Evolutionary conservation across 768 basidiomycete species (phyloP).

Genomic region (Mrakia hoshinonis): DNA sequence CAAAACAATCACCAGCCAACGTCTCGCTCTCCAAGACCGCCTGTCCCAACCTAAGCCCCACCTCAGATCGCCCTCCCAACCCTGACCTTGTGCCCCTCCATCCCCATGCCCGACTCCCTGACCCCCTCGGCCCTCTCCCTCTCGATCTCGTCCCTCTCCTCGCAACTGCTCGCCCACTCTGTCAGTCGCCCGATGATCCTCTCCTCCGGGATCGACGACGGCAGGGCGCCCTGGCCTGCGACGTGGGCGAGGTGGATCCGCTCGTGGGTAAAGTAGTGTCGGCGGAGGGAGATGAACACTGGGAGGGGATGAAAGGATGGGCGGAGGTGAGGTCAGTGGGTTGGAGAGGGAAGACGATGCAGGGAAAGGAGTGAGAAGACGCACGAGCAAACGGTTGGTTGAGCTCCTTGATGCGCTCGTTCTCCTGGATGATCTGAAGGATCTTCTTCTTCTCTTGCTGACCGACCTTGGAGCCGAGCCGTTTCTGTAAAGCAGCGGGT

Average conservation of each 20-base stretch:
- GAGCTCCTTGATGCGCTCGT: neutral
- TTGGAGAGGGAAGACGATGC: neutral
- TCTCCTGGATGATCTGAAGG: neutral
- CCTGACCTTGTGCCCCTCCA: neutral
- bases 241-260: conserved; percentile 3
- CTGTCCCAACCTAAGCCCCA: no score
- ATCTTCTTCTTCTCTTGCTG: conserved; percentile 1
- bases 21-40: no score
- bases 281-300: conserved; percentile 5
- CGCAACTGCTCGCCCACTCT: neutral
- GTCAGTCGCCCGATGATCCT: neutral
- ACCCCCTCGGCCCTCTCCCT: neutral
- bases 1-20: no score
- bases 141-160: neutral
- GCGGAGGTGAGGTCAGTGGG: neutral
- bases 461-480: neutral
- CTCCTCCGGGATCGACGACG: neutral
- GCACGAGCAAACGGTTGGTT: conserved; percentile 11
- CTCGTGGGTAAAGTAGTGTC: conserved; percentile 11
- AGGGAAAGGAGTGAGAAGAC: neutral
- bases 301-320: neutral
- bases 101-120: neutral
- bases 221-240: neutral
- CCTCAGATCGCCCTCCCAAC: neutral
- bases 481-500: neutral